Conservation (phyloP, 179 eudicot genomes). For the Carnegiea gigantea region DNA sequence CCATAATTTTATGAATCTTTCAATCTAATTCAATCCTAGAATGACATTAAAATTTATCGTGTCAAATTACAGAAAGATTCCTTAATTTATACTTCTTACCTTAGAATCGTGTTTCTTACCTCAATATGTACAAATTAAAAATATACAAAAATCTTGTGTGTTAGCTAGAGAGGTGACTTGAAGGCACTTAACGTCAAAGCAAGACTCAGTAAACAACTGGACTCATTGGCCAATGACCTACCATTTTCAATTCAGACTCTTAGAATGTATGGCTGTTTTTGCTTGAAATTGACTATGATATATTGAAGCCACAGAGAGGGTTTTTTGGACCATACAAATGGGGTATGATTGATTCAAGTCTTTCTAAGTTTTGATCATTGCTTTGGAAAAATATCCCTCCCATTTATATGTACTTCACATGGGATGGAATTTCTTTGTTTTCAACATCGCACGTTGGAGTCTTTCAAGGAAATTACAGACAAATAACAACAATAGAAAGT, state of each 20-base stretch:
- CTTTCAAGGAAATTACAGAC: constrained; percentile 1
- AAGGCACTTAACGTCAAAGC: constrained; percentile 6
- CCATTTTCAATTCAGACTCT: background rate
- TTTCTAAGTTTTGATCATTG: background rate
- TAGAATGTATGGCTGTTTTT: background rate
- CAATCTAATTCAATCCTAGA: too few species aligned
- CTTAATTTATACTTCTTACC: too few species aligned
- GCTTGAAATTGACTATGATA: background rate
- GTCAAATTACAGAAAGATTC: too few species aligned
- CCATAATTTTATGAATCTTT: too few species aligned
- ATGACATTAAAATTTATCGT: too few species aligned
- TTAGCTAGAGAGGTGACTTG: too few species aligned
- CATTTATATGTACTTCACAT: background rate
- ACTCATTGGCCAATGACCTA: background rate
- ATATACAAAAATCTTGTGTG: too few species aligned
- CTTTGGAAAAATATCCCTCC: background rate
- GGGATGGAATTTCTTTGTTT: background rate
- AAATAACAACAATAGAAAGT: background rate
- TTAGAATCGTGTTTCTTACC: too few species aligned
- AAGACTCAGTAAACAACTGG: constrained; percentile 14
- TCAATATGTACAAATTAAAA: too few species aligned
- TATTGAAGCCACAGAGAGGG: background rate
- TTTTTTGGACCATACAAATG: too few species aligned
- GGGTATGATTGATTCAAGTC: background rate
- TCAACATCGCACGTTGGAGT: background rate